Evolutionary conservation across 2,329 filamentous ascomycete genomes (phyloP).

Genomic region (Botryotinia calthae): DNA sequence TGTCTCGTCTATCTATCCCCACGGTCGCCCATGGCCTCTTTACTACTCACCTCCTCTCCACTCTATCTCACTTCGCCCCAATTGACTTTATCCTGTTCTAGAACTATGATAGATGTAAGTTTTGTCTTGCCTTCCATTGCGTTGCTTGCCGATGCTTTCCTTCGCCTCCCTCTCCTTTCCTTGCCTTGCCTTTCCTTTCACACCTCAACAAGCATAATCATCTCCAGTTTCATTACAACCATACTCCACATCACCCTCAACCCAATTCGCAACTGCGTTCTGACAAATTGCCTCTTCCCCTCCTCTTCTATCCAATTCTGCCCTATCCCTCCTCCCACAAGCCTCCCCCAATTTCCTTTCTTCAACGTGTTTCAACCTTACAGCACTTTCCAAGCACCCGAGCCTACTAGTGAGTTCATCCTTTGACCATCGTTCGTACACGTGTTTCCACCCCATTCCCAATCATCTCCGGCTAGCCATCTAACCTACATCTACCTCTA

Average conservation of each 20-base stretch:
- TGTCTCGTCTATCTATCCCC: constrained; percentile 5
- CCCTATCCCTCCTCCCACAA: not conserved
- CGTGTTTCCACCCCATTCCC: constrained; percentile 5
- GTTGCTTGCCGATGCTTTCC: not conserved
- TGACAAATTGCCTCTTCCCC: not conserved
- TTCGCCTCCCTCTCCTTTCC: not conserved
- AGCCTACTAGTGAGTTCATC: not conserved
- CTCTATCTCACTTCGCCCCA: constrained; percentile 2
- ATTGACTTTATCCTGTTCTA: not conserved
- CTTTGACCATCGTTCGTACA: constrained; percentile 13
- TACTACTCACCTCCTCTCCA: not conserved
- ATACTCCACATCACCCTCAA: constrained; percentile 12
- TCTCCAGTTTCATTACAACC: constrained; percentile 14
- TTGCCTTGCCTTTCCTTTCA: not conserved
- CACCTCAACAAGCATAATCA: constrained; percentile 17
- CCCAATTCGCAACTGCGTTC: not conserved
- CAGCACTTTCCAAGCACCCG: constrained; percentile 3
- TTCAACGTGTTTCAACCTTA: constrained; percentile 11
- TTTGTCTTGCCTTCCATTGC: not conserved
- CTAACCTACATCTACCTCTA: not conserved
- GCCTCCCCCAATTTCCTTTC: not conserved
- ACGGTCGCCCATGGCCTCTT: not conserved
- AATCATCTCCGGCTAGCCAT: not conserved
- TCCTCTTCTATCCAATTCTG: not conserved
- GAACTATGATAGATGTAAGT: constrained; percentile 4